Conservation (phyloP, 768 basidiomycete species). For the Tubosaeta sp. region DNA sequence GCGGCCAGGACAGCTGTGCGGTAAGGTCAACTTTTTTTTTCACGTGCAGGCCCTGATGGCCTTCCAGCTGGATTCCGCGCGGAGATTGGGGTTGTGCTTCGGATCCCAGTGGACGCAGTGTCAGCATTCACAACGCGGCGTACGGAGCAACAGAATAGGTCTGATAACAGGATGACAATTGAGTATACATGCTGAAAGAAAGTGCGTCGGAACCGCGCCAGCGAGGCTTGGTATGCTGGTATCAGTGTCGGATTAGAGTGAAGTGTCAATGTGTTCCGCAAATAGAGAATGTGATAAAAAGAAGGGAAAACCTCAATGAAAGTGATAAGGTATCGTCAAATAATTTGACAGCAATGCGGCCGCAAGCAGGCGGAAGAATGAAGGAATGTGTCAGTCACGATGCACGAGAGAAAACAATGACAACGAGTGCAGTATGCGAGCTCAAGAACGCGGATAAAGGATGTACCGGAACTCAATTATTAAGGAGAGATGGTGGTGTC, state of each 20-base stretch:
- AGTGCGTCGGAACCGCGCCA: constrained; percentile 19
- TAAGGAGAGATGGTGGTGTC: constrained; percentile 18
- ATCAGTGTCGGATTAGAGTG: constrained; percentile 26
- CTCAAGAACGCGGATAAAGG: constrained; percentile 23
- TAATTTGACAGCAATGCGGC: constrained; percentile 19
- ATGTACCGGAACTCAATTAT: constrained; percentile 18
- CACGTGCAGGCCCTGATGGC: constrained; percentile 12
- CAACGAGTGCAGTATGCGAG: constrained; percentile 26
- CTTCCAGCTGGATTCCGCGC: constrained; percentile 80
- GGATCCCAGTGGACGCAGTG: constrained; percentile 93
- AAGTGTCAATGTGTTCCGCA: constrained; percentile 33
- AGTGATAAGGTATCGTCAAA: constrained; percentile 34
- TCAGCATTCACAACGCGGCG: constrained; percentile 93
- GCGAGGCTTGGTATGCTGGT: constrained; percentile 18
- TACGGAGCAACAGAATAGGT: constrained; percentile 41
- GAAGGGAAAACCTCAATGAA: constrained; percentile 21
- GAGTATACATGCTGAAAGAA: constrained; percentile 20
- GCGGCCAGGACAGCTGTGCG: constrained; percentile 91
- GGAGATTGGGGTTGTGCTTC: constrained; percentile 95
- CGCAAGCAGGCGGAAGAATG: constrained; percentile 16
- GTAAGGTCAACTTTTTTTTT: constrained; percentile 31
- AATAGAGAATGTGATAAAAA: constrained; percentile 37
- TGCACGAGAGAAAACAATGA: constrained; percentile 22
- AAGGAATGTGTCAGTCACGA: constrained; percentile 30
- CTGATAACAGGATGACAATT: constrained; percentile 13